A percentile compares a stretch with the other conserved stretches of the same genome.
Evolutionary conservation across 73 alveolate genomes (phyloP).

Genomic region (Uronychia setigera): DNA sequence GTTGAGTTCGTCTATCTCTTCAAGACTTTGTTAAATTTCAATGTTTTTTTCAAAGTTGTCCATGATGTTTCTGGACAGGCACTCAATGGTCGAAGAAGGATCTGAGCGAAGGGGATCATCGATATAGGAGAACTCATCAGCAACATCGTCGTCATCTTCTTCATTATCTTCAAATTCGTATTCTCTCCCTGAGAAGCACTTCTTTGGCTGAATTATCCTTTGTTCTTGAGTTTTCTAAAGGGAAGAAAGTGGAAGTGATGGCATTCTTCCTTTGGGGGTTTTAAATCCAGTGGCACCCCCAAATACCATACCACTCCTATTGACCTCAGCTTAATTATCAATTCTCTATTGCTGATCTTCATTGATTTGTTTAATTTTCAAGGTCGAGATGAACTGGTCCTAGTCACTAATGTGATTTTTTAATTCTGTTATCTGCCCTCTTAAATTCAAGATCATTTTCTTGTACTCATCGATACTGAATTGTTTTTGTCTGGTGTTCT

Average conservation of each 20-base stretch:
- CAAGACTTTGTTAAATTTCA: conserved; percentile 24
- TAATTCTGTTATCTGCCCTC: neutral
- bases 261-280: neutral
- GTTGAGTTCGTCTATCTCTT: conserved; percentile 20
- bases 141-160: neutral
- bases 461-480: conserved; percentile 66
- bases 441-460: conserved; percentile 60
- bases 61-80: neutral
- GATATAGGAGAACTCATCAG: neutral
- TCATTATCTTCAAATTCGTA: neutral
- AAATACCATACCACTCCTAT: too few species aligned
- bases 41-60: conserved; percentile 26
- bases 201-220: neutral
- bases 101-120: neutral
- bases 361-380: neutral
- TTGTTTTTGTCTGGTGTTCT: conserved; percentile 65
- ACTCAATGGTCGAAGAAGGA: neutral
- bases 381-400: neutral
- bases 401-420: neutral
- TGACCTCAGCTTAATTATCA: too few species aligned
- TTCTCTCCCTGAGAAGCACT: neutral
- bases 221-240: neutral
- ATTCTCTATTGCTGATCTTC: too few species aligned
- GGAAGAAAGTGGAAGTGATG: neutral
- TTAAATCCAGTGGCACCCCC: too few species aligned